Percentiles rank a stretch among this genome's conserved stretches.
Evolutionary conservation across 108 stramenopile genomes (phyloP).

Genomic region (Nitzschia sp.): DNA sequence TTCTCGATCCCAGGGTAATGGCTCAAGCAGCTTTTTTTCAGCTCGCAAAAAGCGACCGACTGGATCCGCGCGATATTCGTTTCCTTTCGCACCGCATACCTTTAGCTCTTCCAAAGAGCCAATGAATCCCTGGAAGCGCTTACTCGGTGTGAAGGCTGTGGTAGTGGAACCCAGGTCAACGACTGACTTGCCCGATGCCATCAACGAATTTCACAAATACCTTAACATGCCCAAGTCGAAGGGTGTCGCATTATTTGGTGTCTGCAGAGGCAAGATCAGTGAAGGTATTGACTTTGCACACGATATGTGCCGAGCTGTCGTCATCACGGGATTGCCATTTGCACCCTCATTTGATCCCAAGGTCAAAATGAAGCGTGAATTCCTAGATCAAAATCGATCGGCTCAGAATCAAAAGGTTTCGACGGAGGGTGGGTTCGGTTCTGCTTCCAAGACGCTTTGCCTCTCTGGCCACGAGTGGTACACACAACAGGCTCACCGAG

Average conservation of each 20-base stretch:
- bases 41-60: constrained; percentile 28
- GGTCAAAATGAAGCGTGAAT: constrained; percentile 92
- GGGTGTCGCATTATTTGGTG: constrained; percentile 92
- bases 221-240: constrained; percentile 61
- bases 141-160: constrained; percentile 68
- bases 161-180: constrained; percentile 84
- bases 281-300: constrained; percentile 96
- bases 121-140: constrained; percentile 71
- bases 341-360: constrained; percentile 93
- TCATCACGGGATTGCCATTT: constrained; percentile 98
- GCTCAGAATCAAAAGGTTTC: constrained; percentile 41
- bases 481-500: constrained; percentile 93
- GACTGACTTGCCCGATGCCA: constrained; percentile 80
- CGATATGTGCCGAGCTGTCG: constrained; percentile 91
- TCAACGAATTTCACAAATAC: constrained; percentile 86
- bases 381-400: constrained; percentile 78
- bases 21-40: constrained; percentile 47
- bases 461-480: constrained; percentile 97
- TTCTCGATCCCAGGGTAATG: constrained; percentile 23
- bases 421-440: constrained; percentile 77
- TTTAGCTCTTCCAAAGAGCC: constrained; percentile 16
- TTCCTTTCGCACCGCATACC: constrained; percentile 28
- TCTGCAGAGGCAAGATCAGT: constrained; percentile 92
- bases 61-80: constrained; percentile 38
- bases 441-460: neutral